phyloP scores from a whole-genome alignment of 805 yeast species.

The Myxozyma sirexii region DNA sequence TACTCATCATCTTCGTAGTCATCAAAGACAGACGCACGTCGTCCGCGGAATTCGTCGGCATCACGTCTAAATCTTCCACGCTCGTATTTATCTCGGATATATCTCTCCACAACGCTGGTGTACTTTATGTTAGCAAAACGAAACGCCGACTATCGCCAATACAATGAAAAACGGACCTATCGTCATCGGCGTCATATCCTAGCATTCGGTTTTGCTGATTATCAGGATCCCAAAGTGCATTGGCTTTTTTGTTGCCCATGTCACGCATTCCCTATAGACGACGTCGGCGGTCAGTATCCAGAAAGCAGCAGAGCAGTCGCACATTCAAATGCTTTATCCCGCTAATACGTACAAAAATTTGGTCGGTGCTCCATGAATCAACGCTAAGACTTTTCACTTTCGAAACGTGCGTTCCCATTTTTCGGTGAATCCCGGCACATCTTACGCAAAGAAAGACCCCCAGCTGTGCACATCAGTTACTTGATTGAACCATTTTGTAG shows the following conservation, averaged over 20 bases:
- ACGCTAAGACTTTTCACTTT: constrained; percentile 70
- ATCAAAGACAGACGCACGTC: constrained; percentile 1
- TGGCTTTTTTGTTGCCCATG: constrained; percentile 67
- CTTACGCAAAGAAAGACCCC: constrained; percentile 82
- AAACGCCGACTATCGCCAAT: not conserved
- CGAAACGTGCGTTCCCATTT: constrained; percentile 63
- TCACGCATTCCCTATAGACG: constrained; percentile 35
- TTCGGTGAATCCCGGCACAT: constrained; percentile 78
- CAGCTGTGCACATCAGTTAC: constrained; percentile 39
- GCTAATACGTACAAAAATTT: constrained; percentile 49
- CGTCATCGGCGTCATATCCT: constrained; percentile 68
- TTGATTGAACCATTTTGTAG: not conserved
- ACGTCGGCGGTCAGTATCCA: not conserved
- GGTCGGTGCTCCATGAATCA: constrained; percentile 66
- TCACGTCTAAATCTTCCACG: constrained; percentile 58
- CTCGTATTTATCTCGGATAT: constrained; percentile 67
- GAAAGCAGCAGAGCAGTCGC: too few relatives aligned
- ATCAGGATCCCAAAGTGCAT: constrained; percentile 67
- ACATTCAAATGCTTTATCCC: too few relatives aligned
- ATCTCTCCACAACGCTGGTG: constrained; percentile 52
- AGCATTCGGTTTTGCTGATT: constrained; percentile 65
- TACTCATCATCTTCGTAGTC: constrained; percentile 6
- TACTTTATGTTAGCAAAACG: not conserved
- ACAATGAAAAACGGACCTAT: constrained; percentile 35
- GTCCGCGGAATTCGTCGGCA: constrained; percentile 32